Base-by-base conservation (phyloP, 768 basidiomycete species). In the Suillus subluteus region DNA sequence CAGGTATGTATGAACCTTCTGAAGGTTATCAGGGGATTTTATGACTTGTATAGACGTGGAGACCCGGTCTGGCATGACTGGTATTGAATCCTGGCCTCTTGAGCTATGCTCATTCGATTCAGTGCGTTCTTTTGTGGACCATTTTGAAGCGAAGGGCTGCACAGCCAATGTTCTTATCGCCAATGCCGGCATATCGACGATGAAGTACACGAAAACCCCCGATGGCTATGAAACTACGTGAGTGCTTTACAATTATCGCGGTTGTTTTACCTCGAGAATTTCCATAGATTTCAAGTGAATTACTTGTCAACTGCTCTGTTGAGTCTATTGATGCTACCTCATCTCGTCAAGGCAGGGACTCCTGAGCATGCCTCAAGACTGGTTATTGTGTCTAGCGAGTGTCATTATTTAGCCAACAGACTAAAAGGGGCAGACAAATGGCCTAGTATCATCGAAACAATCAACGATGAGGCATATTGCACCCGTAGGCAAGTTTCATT, bases 171-270 rank as follows among this genome's bases (percentile, higher is more conserved):
- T 74, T 9, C 63, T 82, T 8, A 69, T 81, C 32, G 74, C 72
- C 37, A 78, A 78, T 58, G 80, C 80, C 9, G 77, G 67, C 18
- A 6, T 78, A n/a, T 54, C 61, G 4, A 61, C 66, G 2, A 12
- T 13, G 21, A 70, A 62, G 4, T 78, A 75, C 37, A 16, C n/a
- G 9, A 71, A 66, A 66, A 80, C 80, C 3, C 62, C 63, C 46
- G 80, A 81, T 58, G 80, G 79, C 41, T 81, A 76, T 73, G 80
- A 81, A 71, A 71, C 70, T 44, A 75, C 70, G 80, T 80, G 52
- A 38, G 79, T 63, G 32, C 58, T 40, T 65, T 23, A 37, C 62
- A 15, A 46, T 46, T 48, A 16, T 65, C 4, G 32, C n/a, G 32
- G 37, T 50, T 8, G 46, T 4, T 35, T 12, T 13, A 4, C 5